These are phyloP conservation scores for Trichoderma semiorbis DNA, from an alignment of 2,329 filamentous ascomycete genomes.

Conservation along the genomic window DNA sequence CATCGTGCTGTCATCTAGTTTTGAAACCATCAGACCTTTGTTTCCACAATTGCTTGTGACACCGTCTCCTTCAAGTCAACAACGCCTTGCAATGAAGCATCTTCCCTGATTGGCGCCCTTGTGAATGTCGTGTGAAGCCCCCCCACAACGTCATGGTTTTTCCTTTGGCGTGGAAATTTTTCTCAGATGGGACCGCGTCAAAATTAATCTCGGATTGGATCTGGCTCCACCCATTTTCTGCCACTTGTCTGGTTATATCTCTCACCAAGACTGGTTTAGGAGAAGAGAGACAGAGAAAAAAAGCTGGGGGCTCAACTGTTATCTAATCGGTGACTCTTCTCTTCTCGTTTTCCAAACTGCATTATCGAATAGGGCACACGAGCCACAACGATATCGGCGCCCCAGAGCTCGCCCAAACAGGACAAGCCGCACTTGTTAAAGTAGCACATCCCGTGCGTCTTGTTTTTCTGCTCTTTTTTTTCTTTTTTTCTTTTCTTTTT, in stretches of 20 bases:
- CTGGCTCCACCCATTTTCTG: background rate
- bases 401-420: conserved; percentile 5
- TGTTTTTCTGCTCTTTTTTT: conserved; percentile 17
- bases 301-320: background rate
- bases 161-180: background rate
- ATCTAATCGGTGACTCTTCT: conserved; percentile 19
- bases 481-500: background rate
- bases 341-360: background rate
- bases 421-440: conserved; percentile 2
- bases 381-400: conserved; percentile 16
- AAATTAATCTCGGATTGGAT: conserved; percentile 12
- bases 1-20: background rate
- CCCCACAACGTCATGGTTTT: conserved; percentile 11
- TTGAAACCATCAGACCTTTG: background rate
- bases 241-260: background rate
- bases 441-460: conserved; percentile 3
- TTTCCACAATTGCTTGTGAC: background rate
- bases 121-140: background rate
- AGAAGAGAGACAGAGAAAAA: background rate
- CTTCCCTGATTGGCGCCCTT: background rate
- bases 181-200: conserved; percentile 2
- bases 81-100: background rate
- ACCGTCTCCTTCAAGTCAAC: background rate
- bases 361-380: conserved; percentile 6
- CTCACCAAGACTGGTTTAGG: background rate